These are phyloP conservation scores for Lagerstroemia speciosa DNA, from an alignment of 345 rosid species.

Conservation along the genomic window DNA sequence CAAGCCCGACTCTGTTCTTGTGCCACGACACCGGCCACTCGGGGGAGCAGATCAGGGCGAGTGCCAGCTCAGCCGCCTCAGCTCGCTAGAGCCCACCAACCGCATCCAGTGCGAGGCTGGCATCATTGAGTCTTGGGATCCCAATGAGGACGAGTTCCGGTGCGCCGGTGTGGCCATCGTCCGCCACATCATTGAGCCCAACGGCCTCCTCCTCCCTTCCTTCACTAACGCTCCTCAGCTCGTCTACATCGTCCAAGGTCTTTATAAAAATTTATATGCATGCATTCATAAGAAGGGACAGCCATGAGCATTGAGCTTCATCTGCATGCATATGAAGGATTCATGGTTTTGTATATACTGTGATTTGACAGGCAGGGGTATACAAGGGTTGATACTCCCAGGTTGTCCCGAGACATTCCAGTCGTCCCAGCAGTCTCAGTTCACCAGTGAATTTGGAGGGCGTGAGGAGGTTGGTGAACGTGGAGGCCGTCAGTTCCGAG, in stretches of 20 bases:
- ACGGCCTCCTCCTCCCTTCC: conserved; percentile 52
- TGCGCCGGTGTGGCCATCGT: conserved; percentile 48
- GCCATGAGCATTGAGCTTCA: not conserved
- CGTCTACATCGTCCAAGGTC: conserved; percentile 23
- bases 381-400: conserved; percentile 32
- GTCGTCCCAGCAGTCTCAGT: conserved; percentile 30
- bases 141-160: conserved; percentile 40
- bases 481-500: conserved; percentile 18
- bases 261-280: not conserved
- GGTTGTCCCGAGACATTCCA: conserved; percentile 71
- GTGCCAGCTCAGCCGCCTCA: conserved; percentile 46
- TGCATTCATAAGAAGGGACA: not conserved
- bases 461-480: conserved; percentile 10
- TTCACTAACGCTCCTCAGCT: conserved; percentile 34
- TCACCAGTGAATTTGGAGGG: not conserved
- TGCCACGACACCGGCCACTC: conserved; percentile 1
- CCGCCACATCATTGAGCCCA: conserved; percentile 31
- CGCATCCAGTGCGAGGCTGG: conserved; percentile 46
- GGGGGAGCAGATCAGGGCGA: conserved; percentile 17
- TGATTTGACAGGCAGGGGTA: conserved; percentile 31
- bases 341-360: not conserved
- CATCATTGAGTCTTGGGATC: conserved; percentile 45
- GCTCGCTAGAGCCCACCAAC: conserved; percentile 39
- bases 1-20: not conserved
- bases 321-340: not conserved